Percentiles rank a stretch among this genome's conserved stretches.
Evolutionary conservation across 768 basidiomycete genomes (phyloP).

Genomic region (Tricholoma saponaceum): DNA sequence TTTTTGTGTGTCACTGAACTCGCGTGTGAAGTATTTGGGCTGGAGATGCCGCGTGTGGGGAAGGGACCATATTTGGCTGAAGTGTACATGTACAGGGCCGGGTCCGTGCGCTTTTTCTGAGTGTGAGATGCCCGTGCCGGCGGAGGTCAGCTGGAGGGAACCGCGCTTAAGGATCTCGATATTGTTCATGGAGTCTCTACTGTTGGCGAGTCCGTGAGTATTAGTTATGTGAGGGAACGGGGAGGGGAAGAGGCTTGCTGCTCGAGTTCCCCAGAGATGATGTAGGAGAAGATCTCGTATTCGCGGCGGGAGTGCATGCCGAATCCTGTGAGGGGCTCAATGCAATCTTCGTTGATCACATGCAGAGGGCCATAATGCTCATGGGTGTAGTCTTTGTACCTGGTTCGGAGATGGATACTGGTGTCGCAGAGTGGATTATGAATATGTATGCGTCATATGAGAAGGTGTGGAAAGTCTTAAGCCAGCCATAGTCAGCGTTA

Average conservation of each 20-base stretch:
- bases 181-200: conserved; percentile 91
- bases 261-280: conserved; percentile 69
- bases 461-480: conserved; percentile 86
- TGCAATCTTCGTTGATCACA: conserved; percentile 91
- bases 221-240: neutral
- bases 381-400: conserved; percentile 65
- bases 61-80: conserved; percentile 50
- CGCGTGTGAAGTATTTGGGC: conserved; percentile 74
- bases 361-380: conserved; percentile 75
- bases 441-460: conserved; percentile 59
- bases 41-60: conserved; percentile 42
- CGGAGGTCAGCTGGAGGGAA: conserved; percentile 86
- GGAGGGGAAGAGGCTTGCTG: conserved; percentile 48
- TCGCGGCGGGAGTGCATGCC: conserved; percentile 79
- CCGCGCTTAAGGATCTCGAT: conserved; percentile 85
- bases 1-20: conserved; percentile 84
- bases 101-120: conserved; percentile 48
- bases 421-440: neutral
- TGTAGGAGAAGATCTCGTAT: conserved; percentile 93
- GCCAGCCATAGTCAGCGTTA: conserved; percentile 76
- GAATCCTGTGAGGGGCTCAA: conserved; percentile 74
- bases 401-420: conserved; percentile 15
- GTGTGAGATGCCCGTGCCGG: conserved; percentile 89
- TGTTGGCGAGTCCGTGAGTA: conserved; percentile 21
- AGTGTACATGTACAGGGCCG: conserved; percentile 43